Evolutionary conservation across 2,329 filamentous ascomycete genomes (phyloP), one percentile per base, ranked within the genome.

Genomic region (Diplodia sapinea): DNA sequence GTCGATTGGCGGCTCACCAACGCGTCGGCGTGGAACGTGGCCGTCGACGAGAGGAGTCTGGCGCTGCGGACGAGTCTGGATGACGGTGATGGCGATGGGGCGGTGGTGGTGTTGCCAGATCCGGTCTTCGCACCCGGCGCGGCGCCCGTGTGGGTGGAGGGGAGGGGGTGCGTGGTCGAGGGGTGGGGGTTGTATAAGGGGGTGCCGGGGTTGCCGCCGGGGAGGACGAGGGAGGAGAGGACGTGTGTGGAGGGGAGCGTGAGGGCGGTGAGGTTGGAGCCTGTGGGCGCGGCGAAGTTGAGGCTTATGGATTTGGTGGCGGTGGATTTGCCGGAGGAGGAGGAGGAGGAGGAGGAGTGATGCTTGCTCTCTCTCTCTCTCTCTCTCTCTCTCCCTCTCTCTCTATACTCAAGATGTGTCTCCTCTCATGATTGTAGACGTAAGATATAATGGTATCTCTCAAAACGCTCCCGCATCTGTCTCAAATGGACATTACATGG

Each of bases 271-370:
- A 69, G 71, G 70, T 68, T 81, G 57, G 75, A 76, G 67, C 78
- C 79, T 15, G 77, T 76, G 70, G 79, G 74, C 9, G 73, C 72
- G 61, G 74, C 77, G 68, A 79, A 79, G 73, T 64, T 78, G 57
- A 73, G 77, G 71, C 74, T 80, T 72, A 73, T 72, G 31, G 77
- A 79, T 69, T 70, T 81, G 66, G 76, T 78, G 65, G 36, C 8
- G 26, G 29, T 50, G 12, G 40, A 59, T 9, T 12, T 66, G 40
- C 23, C 4, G 15, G 6, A 17, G 2, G 15, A 8, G 40, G 5
- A n/a, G 6, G 17, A 2, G 15, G 7, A 2, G 15, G 31, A 13
- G 40, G 12, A 47, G 40, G 6, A 7, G 40, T 9, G 40, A 17
- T 43, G 23, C 23, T 23, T n/a, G n/a, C n/a, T n/a, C n/a, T n/a